Conservation (phyloP, 106 monocot species). For the Chionographis japonica region DNA sequence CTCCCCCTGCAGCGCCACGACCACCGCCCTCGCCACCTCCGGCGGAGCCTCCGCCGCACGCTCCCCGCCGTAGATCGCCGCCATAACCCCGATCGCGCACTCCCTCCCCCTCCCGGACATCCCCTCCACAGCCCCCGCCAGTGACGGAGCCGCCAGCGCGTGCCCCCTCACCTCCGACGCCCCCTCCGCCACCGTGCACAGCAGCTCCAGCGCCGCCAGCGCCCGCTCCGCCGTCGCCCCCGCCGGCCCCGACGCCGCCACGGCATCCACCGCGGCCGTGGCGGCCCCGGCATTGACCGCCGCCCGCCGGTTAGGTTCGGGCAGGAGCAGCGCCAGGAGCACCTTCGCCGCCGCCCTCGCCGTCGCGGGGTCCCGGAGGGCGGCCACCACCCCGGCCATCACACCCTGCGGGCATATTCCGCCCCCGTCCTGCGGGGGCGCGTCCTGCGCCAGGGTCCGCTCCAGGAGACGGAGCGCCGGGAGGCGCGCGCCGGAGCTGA, state of each 20-base stretch:
- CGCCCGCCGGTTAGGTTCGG: slow-evolving; percentile 50
- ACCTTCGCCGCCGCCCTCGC: slow-evolving; percentile 77
- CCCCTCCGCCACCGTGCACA: slow-evolving; percentile 73
- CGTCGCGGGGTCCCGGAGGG: slow-evolving; percentile 40
- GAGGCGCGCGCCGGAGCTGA: slow-evolving; percentile 39
- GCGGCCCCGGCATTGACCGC: slow-evolving; percentile 67
- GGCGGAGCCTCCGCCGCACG: slow-evolving; percentile 45
- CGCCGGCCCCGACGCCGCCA: slow-evolving; percentile 19
- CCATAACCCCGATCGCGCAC: slow-evolving; percentile 76
- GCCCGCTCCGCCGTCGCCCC: slow-evolving; percentile 55
- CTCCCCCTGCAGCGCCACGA: slow-evolving; percentile 80
- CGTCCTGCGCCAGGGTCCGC: slow-evolving; percentile 25
- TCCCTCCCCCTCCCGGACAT: slow-evolving; percentile 82
- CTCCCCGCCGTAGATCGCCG: slow-evolving; percentile 56
- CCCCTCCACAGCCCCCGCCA: slow-evolving; percentile 52
- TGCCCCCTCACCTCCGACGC: slow-evolving; percentile 48
- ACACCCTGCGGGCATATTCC: slow-evolving; percentile 33
- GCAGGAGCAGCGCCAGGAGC: slow-evolving; percentile 58
- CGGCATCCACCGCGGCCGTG: slow-evolving; percentile 47
- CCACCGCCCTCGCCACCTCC: slow-evolving; percentile 70
- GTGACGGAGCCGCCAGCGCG: slow-evolving; percentile 22
- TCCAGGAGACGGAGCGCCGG: slow-evolving; percentile 60
- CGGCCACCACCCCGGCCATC: slow-evolving; percentile 52
- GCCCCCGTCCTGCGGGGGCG: slow-evolving; percentile 2
- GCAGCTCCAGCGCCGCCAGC: slow-evolving; percentile 65